A percentile compares a stretch with the other conserved stretches of the same genome.
These are phyloP conservation scores for Talaromyces funiculosus DNA, from an alignment of 2,329 filamentous ascomycete genomes.

Conservation along the genomic window DNA sequence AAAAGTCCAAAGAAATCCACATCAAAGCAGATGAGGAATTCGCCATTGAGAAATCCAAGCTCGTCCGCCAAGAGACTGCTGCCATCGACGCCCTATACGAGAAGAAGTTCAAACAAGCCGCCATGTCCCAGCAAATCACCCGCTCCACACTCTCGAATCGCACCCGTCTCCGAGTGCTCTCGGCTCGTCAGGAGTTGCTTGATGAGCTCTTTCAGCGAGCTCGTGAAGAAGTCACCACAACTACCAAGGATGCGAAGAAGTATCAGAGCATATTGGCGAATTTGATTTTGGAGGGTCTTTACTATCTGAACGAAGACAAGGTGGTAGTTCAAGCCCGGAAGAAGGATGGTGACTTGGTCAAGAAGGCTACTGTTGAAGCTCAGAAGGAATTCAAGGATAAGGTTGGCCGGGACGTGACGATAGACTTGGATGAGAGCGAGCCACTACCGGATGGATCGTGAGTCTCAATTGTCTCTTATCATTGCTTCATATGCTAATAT, in stretches of 20 bases:
- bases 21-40: slow-evolving; percentile 99
- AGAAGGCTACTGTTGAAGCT: slow-evolving; percentile 72
- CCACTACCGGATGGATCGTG: slow-evolving; percentile 77
- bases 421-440: slow-evolving; percentile 71
- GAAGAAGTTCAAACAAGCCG: slow-evolving; percentile 98
- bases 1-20: slow-evolving; percentile 95
- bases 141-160: slow-evolving; percentile 95
- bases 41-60: slow-evolving; percentile 97
- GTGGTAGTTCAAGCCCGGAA: slow-evolving; percentile 70
- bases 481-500: slow-evolving; percentile 13
- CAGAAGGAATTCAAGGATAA: slow-evolving; percentile 78
- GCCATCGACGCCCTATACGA: slow-evolving; percentile 89
- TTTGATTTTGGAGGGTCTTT: slow-evolving; percentile 82
- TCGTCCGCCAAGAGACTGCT: slow-evolving; percentile 90
- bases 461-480: slow-evolving; percentile 38
- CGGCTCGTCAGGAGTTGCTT: slow-evolving; percentile 81
- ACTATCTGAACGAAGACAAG: slow-evolving; percentile 76
- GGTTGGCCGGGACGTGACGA: slow-evolving; percentile 61
- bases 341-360: slow-evolving; percentile 68
- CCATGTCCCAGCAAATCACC: slow-evolving; percentile 98
- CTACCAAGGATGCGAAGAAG: slow-evolving; percentile 54
- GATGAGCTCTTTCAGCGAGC: slow-evolving; percentile 83
- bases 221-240: slow-evolving; percentile 62
- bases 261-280: slow-evolving; percentile 73
- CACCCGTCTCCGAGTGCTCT: slow-evolving; percentile 81